Conservation (phyloP, 1,284 basidiomycete genomes). For the Abortiporus biennis region DNA sequence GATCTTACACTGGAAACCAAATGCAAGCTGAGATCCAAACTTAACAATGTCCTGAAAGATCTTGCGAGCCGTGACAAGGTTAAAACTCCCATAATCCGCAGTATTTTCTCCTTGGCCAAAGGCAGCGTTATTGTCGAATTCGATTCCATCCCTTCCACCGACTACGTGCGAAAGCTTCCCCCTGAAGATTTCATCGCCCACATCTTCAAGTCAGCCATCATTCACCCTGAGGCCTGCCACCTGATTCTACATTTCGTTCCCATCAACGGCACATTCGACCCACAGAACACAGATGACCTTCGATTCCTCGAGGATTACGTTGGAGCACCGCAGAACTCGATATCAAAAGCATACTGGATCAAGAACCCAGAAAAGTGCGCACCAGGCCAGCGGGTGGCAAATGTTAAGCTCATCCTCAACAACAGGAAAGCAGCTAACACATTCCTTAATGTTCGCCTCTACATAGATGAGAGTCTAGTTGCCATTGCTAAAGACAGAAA, state of each 20-base stretch:
- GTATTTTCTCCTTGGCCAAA: too few relatives aligned
- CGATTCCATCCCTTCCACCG: too few relatives aligned
- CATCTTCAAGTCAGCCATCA: neutral
- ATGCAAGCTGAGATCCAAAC: too few relatives aligned
- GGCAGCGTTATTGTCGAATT: too few relatives aligned
- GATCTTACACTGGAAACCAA: too few relatives aligned
- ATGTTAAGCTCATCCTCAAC: neutral
- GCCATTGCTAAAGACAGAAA: neutral
- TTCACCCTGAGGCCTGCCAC: neutral
- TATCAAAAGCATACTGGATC: neutral
- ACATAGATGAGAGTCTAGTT: neutral
- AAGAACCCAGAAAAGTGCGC: neutral
- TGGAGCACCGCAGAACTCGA: neutral
- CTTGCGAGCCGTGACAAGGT: too few relatives aligned
- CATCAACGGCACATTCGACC: neutral
- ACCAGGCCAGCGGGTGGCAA: neutral
- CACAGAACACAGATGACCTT: neutral
- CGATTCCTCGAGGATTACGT: neutral
- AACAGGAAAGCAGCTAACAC: neutral
- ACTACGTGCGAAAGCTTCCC: neutral
- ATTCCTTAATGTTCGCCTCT: neutral
- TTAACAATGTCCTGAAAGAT: too few relatives aligned
- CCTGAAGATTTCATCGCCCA: neutral
- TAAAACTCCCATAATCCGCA: too few relatives aligned
- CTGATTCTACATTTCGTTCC: neutral